A percentile compares a stretch with the other conserved stretches of the same genome.
These are phyloP conservation scores for Sugiyamaella neomexicana DNA, from an alignment of 1,139 yeast genomes.

Conservation along the genomic window DNA sequence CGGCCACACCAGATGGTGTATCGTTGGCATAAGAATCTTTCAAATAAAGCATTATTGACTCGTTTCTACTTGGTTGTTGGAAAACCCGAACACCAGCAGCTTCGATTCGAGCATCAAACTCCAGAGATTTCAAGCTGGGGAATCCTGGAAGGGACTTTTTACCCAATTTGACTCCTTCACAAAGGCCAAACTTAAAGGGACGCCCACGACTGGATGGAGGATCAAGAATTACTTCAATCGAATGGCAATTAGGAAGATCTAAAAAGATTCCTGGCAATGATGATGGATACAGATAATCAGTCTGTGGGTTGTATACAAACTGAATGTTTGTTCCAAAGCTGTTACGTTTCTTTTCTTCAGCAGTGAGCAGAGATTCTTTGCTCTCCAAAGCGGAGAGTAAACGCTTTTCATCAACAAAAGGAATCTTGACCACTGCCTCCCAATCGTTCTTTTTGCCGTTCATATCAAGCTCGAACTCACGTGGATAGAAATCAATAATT, in stretches of 20 bases:
- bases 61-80: slow-evolving; percentile 81
- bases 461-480: slow-evolving; percentile 82
- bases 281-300: slow-evolving; percentile 65
- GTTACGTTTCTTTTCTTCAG: slow-evolving; percentile 74
- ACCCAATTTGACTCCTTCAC: slow-evolving; percentile 70
- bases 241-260: slow-evolving; percentile 75
- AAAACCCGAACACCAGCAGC: slow-evolving; percentile 72
- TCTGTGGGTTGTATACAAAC: slow-evolving; percentile 76
- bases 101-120: slow-evolving; percentile 56
- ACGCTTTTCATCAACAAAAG: slow-evolving; percentile 85
- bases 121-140: slow-evolving; percentile 75
- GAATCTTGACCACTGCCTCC: slow-evolving; percentile 97
- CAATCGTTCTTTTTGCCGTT: slow-evolving; percentile 95
- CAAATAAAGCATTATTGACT: slow-evolving; percentile 70
- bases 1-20: slow-evolving; percentile 53
- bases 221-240: slow-evolving; percentile 58
- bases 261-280: slow-evolving; percentile 78
- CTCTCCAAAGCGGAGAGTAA: slow-evolving; percentile 72
- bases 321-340: slow-evolving; percentile 66
- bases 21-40: slow-evolving; percentile 56
- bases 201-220: slow-evolving; percentile 38
- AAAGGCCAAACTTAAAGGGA: slow-evolving; percentile 53
- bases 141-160: slow-evolving; percentile 78
- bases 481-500: slow-evolving; percentile 86
- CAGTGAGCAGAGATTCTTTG: slow-evolving; percentile 54